Base-by-base conservation (phyloP, 2,329 filamentous ascomycete genomes). In the Phialophora macrospora region DNA sequence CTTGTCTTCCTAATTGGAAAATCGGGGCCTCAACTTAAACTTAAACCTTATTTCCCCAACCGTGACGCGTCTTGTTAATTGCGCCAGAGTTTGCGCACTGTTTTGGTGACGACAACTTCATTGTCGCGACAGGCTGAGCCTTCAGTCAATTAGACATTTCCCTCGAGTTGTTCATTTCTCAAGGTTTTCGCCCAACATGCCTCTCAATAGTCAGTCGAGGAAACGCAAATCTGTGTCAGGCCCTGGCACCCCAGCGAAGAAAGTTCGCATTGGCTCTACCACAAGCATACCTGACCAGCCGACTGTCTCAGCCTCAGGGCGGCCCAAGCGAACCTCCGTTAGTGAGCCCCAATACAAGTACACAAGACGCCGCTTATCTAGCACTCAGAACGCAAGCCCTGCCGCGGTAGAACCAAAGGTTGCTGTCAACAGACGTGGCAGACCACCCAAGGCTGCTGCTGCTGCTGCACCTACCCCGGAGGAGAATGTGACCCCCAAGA, bases 261-360 rank as follows among this genome's bases (percentile, higher is more conserved):
- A 65, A 49, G 68, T 65, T 60, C 66, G 68, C 22, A 67, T 69
- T 22, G 64, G 60, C 44, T 44, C 49, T n/a, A 56, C 59, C 12
- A 57, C 61, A 28, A 38, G 58, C 11, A 65, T 65, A 32, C 56
- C 58, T 41, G 60, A 69, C 38, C 49, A 20, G 28, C 22, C 28
- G 30, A 17, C 17, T 28, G 28, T 58, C n/a, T 64, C 65, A 17
- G 38, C 64, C 20, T 26, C 60, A 24, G 68, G 71, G 17, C 62
- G 71, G 17, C 68, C 69, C 22, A 72, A 63, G 61, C 60, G 71
- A 59, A 52, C 55, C 7, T 62, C 68, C 24, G 66, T 64, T 30
- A 49, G 62, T 60, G 55, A 66, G n/a, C 68, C 69, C n/a, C 44
- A 65, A 9, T 72, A 72, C 61, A 62, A 62, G 14, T 38, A 64